Evolutionary conservation across 306 rosid genomes (phyloP), one percentile per base, ranked within the genome.

Genomic region (Quercus parvula): DNA sequence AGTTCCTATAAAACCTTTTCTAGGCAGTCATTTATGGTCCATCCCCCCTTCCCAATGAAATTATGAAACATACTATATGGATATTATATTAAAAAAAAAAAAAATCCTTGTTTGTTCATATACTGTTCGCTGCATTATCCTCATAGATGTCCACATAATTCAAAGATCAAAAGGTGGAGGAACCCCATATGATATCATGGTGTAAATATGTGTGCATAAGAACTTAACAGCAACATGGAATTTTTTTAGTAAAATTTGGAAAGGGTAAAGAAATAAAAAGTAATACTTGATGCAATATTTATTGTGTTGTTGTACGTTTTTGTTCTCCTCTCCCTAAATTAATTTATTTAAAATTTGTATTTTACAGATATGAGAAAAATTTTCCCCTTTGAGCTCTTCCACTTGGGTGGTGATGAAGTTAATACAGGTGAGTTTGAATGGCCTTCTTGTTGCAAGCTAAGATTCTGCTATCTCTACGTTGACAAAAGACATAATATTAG

Each of bases 341-440:
- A 30, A 17, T 24, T 19, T 1, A 78, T 41, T 73, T 71, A 64
- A 67, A 8, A 20, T 70, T 68, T 82, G 30, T 74, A 73, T 19
- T 66, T 71, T 85, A 71, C 92, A 95, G 99, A 93, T 88, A 77
- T 95, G 92, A 91, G 99, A 87, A 90, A 87, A 76, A 89, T 93
- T 74, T 96, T 96, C 87, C 98, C 97, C 63, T 96, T 96, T 38
- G 98, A 93, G 89, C 92, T 96, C 59, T 91, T 96, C 88, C 99
- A 96, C 91, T 87, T 96, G 90, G 99, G 99, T 46, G 99, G 99
- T 70, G 99, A 96, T 87, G 99, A 96, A 78, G 99, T 96, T 79
- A 75, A 96, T 88, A 93, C 99, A 84, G 85, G 99, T 95, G 66
- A 83, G 98, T 87, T 71, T 61, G 30, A 79, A 31, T 58, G 62